Evolutionary conservation across 1,284 basidiomycete species (phyloP).

Genomic region (Trametes versicolor): DNA sequence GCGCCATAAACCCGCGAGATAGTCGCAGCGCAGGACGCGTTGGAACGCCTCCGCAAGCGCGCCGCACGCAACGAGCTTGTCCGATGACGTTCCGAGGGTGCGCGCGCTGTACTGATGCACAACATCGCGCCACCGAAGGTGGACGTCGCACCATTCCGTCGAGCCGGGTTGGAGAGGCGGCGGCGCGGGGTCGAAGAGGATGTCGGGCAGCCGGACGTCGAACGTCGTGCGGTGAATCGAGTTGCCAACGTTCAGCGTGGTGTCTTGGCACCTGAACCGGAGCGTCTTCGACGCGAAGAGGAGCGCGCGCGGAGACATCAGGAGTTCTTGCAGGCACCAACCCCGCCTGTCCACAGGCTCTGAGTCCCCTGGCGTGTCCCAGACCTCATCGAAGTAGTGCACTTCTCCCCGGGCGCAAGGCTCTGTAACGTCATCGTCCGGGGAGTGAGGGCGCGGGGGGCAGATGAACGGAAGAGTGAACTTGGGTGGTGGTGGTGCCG

Average conservation of each 20-base stretch:
- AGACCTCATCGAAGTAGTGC: not conserved
- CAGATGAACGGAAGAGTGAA: constrained; percentile 1
- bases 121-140: constrained; percentile 17
- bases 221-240: constrained; percentile 3
- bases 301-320: constrained; percentile 18
- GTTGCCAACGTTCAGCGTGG: constrained; percentile 22
- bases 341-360: constrained; percentile 21
- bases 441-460: not conserved
- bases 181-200: constrained; percentile 18
- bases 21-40: constrained; percentile 20
- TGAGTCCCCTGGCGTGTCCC: not conserved
- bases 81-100: constrained; percentile 12
- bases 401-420: constrained; percentile 7
- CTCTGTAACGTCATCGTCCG: constrained; percentile 11
- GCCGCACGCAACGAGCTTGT: constrained; percentile 33
- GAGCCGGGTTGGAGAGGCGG: not conserved
- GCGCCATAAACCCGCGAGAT: constrained; percentile 31
- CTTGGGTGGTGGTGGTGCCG: not conserved
- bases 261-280: constrained; percentile 26
- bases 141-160: constrained; percentile 9
- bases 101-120: constrained; percentile 28
- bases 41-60: constrained; percentile 28
- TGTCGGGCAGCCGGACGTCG: constrained; percentile 9
- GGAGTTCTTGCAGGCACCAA: constrained; percentile 30
- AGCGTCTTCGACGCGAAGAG: constrained; percentile 22